These are phyloP conservation scores for Pichia sp. DNA, from an alignment of 1,139 yeast species.

Conservation along the genomic window DNA sequence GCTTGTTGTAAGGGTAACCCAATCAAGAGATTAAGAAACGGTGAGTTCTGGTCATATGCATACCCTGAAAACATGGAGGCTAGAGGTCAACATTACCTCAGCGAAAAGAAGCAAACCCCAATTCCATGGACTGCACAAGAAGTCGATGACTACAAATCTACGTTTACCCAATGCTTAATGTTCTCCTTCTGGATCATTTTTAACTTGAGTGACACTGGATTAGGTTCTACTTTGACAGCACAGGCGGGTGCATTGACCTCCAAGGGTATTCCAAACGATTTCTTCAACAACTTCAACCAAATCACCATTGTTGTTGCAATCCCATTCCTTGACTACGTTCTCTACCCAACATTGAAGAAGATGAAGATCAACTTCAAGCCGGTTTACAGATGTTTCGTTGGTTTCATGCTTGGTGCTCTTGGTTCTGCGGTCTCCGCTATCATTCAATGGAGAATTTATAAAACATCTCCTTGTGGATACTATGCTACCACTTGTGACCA, in stretches of 20 bases:
- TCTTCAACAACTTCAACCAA: conserved; percentile 60
- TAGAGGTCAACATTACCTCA: conserved; percentile 33
- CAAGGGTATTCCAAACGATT: conserved; percentile 65
- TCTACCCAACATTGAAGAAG: conserved; percentile 53
- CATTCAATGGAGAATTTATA: conserved; percentile 68
- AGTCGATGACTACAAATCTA: conserved; percentile 53
- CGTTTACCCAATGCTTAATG: conserved; percentile 51
- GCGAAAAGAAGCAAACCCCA: conserved; percentile 28
- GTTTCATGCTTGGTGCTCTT: conserved; percentile 63
- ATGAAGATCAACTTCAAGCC: conserved; percentile 36
- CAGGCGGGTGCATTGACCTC: conserved; percentile 62
- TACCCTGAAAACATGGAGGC: conserved; percentile 41
- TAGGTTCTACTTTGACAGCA: conserved; percentile 53
- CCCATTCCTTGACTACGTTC: conserved; percentile 49
- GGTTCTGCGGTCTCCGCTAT: conserved; percentile 81
- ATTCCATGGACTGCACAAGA: conserved; percentile 48
- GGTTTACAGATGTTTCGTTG: conserved; percentile 43
- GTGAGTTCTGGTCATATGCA: conserved; percentile 50
- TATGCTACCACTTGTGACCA: conserved; percentile 38
- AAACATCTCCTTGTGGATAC: conserved; percentile 73
- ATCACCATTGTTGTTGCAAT: conserved; percentile 55
- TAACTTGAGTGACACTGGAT: conserved; percentile 57
- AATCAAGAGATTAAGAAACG: conserved; percentile 33
- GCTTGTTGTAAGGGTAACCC: conserved; percentile 38
- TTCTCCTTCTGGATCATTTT: conserved; percentile 54